A percentile compares a stretch with the other conserved stretches of the same genome.
Evolutionary conservation across 371 early-diverging fungal species (phyloP).

Genomic region (Dichotomocladium elegans): DNA sequence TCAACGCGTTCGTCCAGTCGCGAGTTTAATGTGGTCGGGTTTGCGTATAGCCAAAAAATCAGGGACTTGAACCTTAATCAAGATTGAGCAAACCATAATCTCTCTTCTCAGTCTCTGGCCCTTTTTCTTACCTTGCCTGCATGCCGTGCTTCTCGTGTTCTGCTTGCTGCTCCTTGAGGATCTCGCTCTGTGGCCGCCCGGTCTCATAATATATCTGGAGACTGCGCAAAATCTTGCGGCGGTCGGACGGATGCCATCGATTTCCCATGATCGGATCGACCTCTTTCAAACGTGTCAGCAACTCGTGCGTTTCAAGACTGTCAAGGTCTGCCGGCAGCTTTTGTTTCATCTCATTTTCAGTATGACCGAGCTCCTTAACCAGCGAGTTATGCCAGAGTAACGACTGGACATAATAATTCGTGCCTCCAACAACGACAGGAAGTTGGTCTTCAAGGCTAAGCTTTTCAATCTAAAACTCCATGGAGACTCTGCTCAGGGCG

Average conservation of each 20-base stretch:
- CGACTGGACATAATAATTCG: constrained; percentile 93
- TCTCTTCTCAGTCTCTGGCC: too few relatives aligned
- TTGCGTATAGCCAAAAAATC: constrained; percentile 87
- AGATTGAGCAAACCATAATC: not conserved
- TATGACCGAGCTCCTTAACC: constrained; percentile 17
- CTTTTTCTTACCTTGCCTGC: constrained; percentile 22
- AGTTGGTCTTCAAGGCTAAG: constrained; percentile 64
- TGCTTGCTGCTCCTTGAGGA: constrained; percentile 60
- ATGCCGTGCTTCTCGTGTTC: constrained; percentile 27
- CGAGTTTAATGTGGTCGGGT: constrained; percentile 58
- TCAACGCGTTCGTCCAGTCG: constrained; percentile 84
- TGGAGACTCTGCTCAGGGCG: not conserved
- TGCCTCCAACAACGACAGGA: constrained; percentile 94
- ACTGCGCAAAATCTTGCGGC: constrained; percentile 83
- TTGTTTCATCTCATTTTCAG: constrained; percentile 7
- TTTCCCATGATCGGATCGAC: constrained; percentile 89
- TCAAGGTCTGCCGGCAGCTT: constrained; percentile 30
- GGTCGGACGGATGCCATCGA: constrained; percentile 89
- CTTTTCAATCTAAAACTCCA: constrained; percentile 68
- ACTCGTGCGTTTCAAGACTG: constrained; percentile 34
- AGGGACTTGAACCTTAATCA: constrained; percentile 45
- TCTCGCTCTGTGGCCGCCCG: constrained; percentile 71
- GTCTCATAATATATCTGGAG: constrained; percentile 73
- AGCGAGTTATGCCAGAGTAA: constrained; percentile 75
- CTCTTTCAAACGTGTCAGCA: constrained; percentile 57